phyloP scores from a whole-genome alignment of 306 rosid species.

The Cicer cuneatum region DNA sequence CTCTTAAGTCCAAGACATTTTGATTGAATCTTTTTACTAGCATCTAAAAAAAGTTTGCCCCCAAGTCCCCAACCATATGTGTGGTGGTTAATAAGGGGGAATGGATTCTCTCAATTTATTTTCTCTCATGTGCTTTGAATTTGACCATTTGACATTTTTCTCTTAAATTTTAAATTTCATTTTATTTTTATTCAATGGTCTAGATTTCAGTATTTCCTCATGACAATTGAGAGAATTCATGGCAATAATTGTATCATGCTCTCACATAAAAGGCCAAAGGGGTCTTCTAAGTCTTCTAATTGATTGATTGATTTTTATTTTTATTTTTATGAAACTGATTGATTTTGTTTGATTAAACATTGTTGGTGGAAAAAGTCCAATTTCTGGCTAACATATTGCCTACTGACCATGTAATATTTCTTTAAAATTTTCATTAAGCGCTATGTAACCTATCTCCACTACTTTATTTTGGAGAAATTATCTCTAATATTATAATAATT shows the following conservation, averaged over 20 bases:
- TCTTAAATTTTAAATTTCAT: no score
- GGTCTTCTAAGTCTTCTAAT: background rate
- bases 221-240: no score
- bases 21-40: background rate
- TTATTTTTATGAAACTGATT: background rate
- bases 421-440: background rate
- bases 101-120: no score
- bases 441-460: slow-evolving; percentile 2
- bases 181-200: no score
- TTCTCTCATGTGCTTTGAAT: no score
- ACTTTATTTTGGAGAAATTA: slow-evolving; percentile 1
- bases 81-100: no score
- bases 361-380: slow-evolving; percentile 16
- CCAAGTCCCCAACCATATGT: no score
- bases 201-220: no score
- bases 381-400: slow-evolving; percentile 14
- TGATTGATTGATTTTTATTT: no score
- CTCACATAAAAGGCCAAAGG: slow-evolving; percentile 18
- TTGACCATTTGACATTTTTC: no score
- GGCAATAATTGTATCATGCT: slow-evolving; percentile 21
- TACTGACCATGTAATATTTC: slow-evolving; percentile 4
- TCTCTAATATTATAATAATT: background rate
- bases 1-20: no score
- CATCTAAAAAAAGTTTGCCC: no score
- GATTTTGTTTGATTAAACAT: slow-evolving; percentile 30